A percentile compares a stretch with the other conserved stretches of the same genome.
phyloP scores from a whole-genome alignment of 768 basidiomycete species.

The Russula vinacea region DNA sequence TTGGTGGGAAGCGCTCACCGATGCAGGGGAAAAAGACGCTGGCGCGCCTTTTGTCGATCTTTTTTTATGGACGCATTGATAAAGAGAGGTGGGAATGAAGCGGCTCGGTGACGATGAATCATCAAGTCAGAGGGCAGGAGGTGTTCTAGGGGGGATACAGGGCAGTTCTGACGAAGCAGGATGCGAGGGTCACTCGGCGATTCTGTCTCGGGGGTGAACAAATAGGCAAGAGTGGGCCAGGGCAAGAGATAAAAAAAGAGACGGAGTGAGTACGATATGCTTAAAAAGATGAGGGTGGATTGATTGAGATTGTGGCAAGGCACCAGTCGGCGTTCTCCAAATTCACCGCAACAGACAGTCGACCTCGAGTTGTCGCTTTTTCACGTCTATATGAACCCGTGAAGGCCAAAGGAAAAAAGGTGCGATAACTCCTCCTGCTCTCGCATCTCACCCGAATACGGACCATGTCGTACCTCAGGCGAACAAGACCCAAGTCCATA shows the following conservation, averaged over 20 bases:
- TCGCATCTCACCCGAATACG: conserved; percentile 27
- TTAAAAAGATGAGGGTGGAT: too few relatives aligned
- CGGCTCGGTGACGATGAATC: background rate
- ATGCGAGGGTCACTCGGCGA: background rate
- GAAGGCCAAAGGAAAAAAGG: background rate
- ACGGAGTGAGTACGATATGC: too few relatives aligned
- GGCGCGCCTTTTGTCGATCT: background rate
- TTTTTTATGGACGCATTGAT: conserved; percentile 1
- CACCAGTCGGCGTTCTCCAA: background rate
- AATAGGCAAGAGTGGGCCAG: background rate
- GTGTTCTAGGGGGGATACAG: background rate
- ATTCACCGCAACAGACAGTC: background rate
- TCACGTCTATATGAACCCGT: background rate
- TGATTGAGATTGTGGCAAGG: background rate
- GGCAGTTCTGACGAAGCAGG: conserved; percentile 11
- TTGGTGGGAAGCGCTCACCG: background rate
- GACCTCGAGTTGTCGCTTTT: background rate
- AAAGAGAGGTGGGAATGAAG: background rate
- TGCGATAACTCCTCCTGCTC: background rate
- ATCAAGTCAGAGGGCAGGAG: background rate
- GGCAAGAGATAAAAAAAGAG: background rate
- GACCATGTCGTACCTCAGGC: conserved; percentile 19
- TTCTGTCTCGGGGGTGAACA: background rate
- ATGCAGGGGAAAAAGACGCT: conserved; percentile 8
- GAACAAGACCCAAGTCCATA: conserved; percentile 15